A percentile compares a stretch with the other conserved stretches of the same genome.
phyloP scores from a whole-genome alignment of 2,329 filamentous ascomycete species.

The Aspergillus nomiae region DNA sequence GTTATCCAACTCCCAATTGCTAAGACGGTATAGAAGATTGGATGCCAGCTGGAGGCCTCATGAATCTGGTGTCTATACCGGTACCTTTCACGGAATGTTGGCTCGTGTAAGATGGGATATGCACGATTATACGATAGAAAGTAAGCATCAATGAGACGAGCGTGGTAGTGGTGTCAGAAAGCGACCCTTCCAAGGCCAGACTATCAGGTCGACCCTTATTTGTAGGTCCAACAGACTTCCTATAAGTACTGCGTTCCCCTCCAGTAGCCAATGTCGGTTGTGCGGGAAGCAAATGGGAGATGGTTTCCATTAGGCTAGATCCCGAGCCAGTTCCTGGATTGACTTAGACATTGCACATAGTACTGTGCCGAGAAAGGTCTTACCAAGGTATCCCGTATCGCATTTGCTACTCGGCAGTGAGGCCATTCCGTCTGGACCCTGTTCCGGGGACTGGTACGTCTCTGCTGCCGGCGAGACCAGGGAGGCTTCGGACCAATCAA shows the following conservation, averaged over 20 bases:
- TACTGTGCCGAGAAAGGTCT: neutral
- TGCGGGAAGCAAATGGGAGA: conserved; percentile 16
- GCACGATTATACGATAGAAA: conserved; percentile 28
- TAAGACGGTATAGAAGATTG: conserved; percentile 26
- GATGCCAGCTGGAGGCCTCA: conserved; percentile 23
- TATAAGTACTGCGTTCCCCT: neutral
- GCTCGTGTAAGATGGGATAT: conserved; percentile 31
- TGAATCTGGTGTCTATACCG: conserved; percentile 14
- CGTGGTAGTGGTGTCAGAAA: conserved; percentile 12
- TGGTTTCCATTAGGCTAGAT: conserved; percentile 15
- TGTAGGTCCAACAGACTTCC: neutral
- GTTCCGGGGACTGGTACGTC: neutral
- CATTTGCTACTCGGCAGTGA: conserved; percentile 11
- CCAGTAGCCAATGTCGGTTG: neutral
- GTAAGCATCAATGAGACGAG: conserved; percentile 28
- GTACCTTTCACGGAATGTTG: conserved; percentile 26
- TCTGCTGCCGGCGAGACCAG: conserved; percentile 2
- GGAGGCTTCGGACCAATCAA: conserved; percentile 19
- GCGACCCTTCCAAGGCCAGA: neutral
- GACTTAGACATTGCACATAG: neutral
- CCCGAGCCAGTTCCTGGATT: conserved; percentile 16
- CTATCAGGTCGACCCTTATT: neutral
- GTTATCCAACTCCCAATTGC: conserved; percentile 28
- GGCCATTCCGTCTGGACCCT: conserved; percentile 18
- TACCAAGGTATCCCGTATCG: conserved; percentile 20